phyloP scores from a whole-genome alignment of 2,329 filamentous ascomycete species.

The Fusarium sp. region DNA sequence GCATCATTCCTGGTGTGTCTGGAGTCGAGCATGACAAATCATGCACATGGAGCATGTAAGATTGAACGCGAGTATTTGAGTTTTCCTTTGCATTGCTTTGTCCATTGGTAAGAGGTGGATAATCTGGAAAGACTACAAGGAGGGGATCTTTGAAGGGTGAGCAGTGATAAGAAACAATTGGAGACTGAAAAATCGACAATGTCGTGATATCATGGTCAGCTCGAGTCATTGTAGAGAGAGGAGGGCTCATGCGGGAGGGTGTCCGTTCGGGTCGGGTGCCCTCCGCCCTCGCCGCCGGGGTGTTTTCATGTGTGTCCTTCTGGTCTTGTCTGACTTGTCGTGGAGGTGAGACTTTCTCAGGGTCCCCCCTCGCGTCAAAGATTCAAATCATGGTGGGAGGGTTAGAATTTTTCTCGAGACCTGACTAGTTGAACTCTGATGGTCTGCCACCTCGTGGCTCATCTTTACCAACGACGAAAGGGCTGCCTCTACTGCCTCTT shows the following conservation, averaged over 20 bases:
- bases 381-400: background rate
- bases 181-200: background rate
- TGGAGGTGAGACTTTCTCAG: constrained; percentile 16
- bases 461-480: background rate
- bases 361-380: constrained; percentile 8
- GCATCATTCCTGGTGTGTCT: background rate
- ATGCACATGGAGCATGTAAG: background rate
- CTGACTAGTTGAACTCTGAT: constrained; percentile 28
- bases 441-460: constrained; percentile 25
- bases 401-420: constrained; percentile 23
- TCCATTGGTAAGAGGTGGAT: background rate
- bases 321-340: constrained; percentile 7
- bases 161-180: background rate
- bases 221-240: constrained; percentile 11
- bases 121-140: background rate
- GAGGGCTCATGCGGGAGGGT: background rate
- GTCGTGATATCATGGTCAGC: constrained; percentile 5
- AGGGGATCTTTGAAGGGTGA: background rate
- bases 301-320: background rate
- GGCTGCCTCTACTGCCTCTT: constrained; percentile 10
- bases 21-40: constrained; percentile 21
- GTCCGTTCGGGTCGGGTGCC: constrained; percentile 6
- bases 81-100: background rate
- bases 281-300: background rate
- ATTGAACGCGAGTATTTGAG: background rate